phyloP scores from a whole-genome alignment of 345 rosid species.

The Cardiospermum halicacabum region DNA sequence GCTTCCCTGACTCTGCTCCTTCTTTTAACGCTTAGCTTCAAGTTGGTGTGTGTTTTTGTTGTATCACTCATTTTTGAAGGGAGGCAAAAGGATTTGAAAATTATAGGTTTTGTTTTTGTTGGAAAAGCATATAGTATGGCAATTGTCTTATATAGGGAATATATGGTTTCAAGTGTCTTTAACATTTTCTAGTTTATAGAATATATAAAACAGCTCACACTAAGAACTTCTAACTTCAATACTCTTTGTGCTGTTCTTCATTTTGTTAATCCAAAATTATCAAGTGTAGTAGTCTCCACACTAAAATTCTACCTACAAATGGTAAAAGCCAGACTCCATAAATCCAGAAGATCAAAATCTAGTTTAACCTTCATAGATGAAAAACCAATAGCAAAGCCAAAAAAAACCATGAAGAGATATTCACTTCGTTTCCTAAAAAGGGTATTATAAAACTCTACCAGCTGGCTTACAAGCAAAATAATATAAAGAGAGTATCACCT shows the following conservation, averaged over 20 bases:
- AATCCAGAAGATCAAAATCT: too few relatives aligned
- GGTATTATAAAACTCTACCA: too few relatives aligned
- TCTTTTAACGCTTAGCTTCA: background rate
- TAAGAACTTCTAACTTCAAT: background rate
- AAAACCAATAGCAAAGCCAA: too few relatives aligned
- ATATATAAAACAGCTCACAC: background rate
- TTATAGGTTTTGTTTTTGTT: background rate
- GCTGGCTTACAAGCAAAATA: background rate
- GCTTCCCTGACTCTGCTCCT: constrained; percentile 18
- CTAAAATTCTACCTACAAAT: background rate
- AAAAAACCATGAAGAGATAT: too few relatives aligned
- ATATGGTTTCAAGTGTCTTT: background rate
- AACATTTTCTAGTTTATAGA: background rate
- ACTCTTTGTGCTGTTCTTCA: constrained; percentile 7
- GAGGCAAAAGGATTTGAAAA: background rate
- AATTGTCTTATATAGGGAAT: background rate
- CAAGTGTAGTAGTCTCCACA: background rate
- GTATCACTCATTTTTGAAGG: background rate
- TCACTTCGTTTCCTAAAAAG: too few relatives aligned
- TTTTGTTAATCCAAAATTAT: background rate
- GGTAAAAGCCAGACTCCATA: too few relatives aligned
- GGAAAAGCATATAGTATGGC: background rate
- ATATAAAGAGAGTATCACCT: background rate
- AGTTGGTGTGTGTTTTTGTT: background rate
- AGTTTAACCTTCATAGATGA: too few relatives aligned